Percentiles rank a stretch among this genome's conserved stretches.
Evolutionary conservation across 495 filamentous ascomycete genomes (phyloP).

Genomic region (Podospora appendiculata): DNA sequence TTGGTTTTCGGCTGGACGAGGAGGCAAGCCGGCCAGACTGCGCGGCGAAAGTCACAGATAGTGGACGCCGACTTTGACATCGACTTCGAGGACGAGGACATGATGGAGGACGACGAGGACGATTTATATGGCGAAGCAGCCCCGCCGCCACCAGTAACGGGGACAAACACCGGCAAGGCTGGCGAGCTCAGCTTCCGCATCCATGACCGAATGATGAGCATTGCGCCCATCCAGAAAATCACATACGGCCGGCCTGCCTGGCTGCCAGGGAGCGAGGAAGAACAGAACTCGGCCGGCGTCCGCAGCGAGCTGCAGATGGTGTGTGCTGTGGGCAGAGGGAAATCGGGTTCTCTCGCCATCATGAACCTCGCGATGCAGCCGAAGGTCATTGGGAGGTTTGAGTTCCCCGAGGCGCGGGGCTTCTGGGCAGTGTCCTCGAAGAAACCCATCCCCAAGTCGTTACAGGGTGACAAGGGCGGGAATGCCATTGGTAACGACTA

Average conservation of each 20-base stretch:
- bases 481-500: slow-evolving; percentile 43
- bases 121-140: slow-evolving; percentile 58
- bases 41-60: slow-evolving; percentile 40
- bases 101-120: slow-evolving; percentile 40
- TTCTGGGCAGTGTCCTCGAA: slow-evolving; percentile 59
- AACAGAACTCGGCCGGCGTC: slow-evolving; percentile 33
- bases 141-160: slow-evolving; percentile 17
- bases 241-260: slow-evolving; percentile 49
- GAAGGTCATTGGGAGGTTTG: slow-evolving; percentile 50
- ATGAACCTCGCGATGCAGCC: slow-evolving; percentile 71
- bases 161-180: slow-evolving; percentile 27
- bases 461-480: slow-evolving; percentile 42
- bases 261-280: slow-evolving; percentile 36
- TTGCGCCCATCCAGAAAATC: slow-evolving; percentile 69
- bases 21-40: slow-evolving; percentile 37
- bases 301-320: slow-evolving; percentile 61
- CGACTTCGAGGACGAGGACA: slow-evolving; percentile 40
- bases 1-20: slow-evolving; percentile 71
- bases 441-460: slow-evolving; percentile 46
- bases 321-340: slow-evolving; percentile 59
- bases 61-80: slow-evolving; percentile 47
- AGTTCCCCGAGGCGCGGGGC: slow-evolving; percentile 51
- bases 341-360: slow-evolving; percentile 61
- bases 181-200: slow-evolving; percentile 66
- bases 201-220: slow-evolving; percentile 66